Percentiles rank a stretch among this genome's conserved stretches.
Evolutionary conservation across 306 rosid species (phyloP).

Genomic region (Nissolia schottii): DNA sequence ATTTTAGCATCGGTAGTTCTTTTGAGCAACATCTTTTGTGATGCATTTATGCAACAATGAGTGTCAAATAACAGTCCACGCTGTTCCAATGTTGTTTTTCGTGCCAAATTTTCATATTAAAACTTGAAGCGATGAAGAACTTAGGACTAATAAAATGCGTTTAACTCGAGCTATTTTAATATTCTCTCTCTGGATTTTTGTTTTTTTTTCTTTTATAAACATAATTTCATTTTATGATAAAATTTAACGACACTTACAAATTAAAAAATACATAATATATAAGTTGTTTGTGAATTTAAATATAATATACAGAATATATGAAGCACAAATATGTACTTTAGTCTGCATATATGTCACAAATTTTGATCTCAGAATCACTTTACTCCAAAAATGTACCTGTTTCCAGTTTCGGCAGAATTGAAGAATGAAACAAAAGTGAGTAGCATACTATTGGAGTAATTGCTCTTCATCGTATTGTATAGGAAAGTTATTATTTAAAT

Average conservation of each 20-base stretch:
- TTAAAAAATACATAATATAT: too few species aligned
- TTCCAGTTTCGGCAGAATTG: neutral
- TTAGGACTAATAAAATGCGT: neutral
- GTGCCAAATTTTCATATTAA: neutral
- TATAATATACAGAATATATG: neutral
- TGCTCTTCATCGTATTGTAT: neutral
- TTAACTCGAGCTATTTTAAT: neutral
- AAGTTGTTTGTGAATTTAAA: neutral
- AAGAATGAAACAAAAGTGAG: neutral
- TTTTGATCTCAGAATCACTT: neutral
- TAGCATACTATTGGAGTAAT: neutral
- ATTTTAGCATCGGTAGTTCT: neutral
- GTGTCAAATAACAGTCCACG: slow-evolving; percentile 1
- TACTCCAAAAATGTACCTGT: neutral
- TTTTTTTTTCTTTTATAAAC: too few species aligned
- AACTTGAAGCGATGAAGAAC: neutral
- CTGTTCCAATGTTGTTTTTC: neutral
- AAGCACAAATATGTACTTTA: neutral
- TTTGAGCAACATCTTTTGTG: neutral
- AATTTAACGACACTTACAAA: too few species aligned
- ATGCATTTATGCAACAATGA: neutral
- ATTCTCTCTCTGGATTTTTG: neutral
- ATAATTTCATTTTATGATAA: too few species aligned
- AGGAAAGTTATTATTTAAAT: too few species aligned
- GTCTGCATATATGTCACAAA: neutral